A percentile compares a stretch with the other conserved stretches of the same genome.
These are phyloP conservation scores for Dendrocalamus sinicus DNA, from an alignment of 176 grass and related monocot species.

Conservation along the genomic window DNA sequence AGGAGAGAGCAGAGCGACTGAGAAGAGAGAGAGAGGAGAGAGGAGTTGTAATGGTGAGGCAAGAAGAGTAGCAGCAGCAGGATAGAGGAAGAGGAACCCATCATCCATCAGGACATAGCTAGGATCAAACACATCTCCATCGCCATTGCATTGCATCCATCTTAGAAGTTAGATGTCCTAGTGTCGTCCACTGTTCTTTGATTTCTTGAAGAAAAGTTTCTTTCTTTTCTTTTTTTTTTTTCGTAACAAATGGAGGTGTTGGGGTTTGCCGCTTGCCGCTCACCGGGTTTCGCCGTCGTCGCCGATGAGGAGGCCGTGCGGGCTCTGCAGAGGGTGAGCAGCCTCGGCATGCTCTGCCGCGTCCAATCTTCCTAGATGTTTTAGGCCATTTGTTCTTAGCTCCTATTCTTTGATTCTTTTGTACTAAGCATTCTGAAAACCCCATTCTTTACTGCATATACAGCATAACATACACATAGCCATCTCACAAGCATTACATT, in stretches of 20 bases:
- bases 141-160: conserved; percentile 27
- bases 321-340: conserved; percentile 60
- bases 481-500: conserved; percentile 45
- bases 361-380: conserved; percentile 54
- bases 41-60: conserved; percentile 49
- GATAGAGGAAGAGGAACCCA: not conserved
- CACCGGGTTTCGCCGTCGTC: conserved; percentile 26
- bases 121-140: conserved; percentile 24
- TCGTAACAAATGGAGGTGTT: conserved; percentile 47
- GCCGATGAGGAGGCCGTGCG: conserved; percentile 44
- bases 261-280: conserved; percentile 40
- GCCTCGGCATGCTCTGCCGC: conserved; percentile 47
- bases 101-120: conserved; percentile 31
- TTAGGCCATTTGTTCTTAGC: conserved; percentile 46
- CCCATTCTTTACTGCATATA: conserved; percentile 62
- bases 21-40: not conserved
- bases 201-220: not conserved
- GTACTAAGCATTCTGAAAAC: conserved; percentile 54
- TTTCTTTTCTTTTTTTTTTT: not conserved
- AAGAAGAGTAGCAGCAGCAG: conserved; percentile 47
- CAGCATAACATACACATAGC: conserved; percentile 61
- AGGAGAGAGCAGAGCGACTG: not conserved
- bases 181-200: not conserved
- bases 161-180: conserved; percentile 5
- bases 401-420: conserved; percentile 97